Conservation (phyloP, 208 protist genomes). For the Trypanosoma avium region DNA sequence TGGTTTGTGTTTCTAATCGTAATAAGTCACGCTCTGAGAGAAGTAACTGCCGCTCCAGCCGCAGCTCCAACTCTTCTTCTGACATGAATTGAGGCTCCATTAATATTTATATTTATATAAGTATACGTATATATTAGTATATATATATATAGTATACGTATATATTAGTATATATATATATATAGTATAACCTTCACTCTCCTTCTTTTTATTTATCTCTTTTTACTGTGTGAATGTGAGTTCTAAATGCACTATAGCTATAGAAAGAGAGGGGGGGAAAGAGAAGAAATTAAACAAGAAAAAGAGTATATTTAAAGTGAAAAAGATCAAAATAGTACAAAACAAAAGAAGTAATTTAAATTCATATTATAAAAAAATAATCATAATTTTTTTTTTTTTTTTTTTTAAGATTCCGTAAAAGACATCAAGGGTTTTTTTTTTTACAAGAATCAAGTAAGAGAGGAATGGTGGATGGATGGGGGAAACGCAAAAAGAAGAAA, state of each 20-base stretch:
- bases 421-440: no score
- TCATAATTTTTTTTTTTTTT: no score
- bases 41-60: constrained; percentile 50
- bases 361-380: neutral
- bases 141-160: no score
- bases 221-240: neutral
- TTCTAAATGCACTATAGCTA: neutral
- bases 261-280: neutral
- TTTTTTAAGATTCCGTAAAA: no score
- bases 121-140: no score
- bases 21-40: constrained; percentile 48
- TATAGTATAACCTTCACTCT: neutral
- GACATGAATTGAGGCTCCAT: neutral
- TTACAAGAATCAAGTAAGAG: no score
- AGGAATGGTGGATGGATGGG: no score
- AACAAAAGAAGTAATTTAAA: neutral
- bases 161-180: neutral
- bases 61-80: constrained; percentile 33
- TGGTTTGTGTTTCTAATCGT: constrained; percentile 30
- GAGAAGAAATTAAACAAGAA: neutral
- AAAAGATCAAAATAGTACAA: neutral
- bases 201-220: neutral
- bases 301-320: neutral
- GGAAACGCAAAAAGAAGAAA: no score
- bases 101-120: no score